Conservation (phyloP, 2,329 filamentous ascomycete species). For the Periconia macrospinosa region DNA sequence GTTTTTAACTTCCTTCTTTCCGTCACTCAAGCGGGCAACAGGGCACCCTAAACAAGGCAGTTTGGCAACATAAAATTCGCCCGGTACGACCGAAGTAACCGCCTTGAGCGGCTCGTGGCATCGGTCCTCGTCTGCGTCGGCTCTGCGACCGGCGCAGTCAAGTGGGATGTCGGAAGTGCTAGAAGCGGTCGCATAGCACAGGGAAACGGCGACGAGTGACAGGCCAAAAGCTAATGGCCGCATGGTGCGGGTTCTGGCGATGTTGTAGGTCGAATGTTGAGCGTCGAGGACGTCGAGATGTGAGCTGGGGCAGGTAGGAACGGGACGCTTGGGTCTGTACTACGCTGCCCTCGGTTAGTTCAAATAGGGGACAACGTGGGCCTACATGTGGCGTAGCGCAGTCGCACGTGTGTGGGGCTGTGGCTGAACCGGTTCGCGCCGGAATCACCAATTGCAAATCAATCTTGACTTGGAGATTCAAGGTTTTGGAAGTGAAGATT, state of each 20-base stretch:
- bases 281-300: neutral
- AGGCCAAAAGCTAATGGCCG: slow-evolving; percentile 11
- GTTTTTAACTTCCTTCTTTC: slow-evolving; percentile 10
- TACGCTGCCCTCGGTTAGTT: neutral
- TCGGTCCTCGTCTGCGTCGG: slow-evolving; percentile 7
- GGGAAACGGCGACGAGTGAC: slow-evolving; percentile 13
- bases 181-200: slow-evolving; percentile 1
- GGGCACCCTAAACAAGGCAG: slow-evolving; percentile 34
- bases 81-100: slow-evolving; percentile 25
- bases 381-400: neutral
- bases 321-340: neutral
- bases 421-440: neutral
- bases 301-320: neutral
- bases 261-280: slow-evolving; percentile 7
- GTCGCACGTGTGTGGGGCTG: neutral
- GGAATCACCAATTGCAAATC: no score
- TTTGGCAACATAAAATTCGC: slow-evolving; percentile 32
- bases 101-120: slow-evolving; percentile 27
- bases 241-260: slow-evolving; percentile 9
- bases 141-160: slow-evolving; percentile 16
- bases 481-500: no score
- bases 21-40: slow-evolving; percentile 2
- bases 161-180: slow-evolving; percentile 14
- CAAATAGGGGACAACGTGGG: neutral
- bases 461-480: no score